Base-by-base conservation (phyloP, 345 rosid genomes). In the Eucalyptus guilfoylei region DNA sequence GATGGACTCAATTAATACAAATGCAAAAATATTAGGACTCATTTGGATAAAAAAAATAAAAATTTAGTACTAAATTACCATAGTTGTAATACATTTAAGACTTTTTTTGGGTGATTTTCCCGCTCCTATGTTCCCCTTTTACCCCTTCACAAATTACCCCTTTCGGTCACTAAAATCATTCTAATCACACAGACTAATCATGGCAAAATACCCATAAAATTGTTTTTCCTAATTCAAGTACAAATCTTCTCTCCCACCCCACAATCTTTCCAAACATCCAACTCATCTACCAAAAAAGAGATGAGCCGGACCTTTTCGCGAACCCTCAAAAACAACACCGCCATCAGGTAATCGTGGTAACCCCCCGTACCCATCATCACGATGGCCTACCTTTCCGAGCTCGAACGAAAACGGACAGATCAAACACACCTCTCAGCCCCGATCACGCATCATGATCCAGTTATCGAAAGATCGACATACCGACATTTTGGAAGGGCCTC, bases 1-100 rank as follows among this genome's bases (percentile, higher is more conserved):
- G 0, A 21, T 52, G 10, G 0, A 52, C 0, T 19, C 0, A 8
- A 1, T 19, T 52, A 0, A 52, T 8, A 52, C 0, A 1, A 21
- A 52, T 52, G 0, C 2, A 52, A 52, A 52, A 52, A 21, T 0
- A 0, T 52, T 19, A 52, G 11, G 26, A 19, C 11, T 21, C 58
- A 52, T 52, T 52, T 52, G 26, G 5, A 26, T 0, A 16, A 50
- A 52, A 49, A 50, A 50, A 52, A 52, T 19, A 49, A 15, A 19
- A 0, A 8, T 19, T 52, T 52, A 4, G 5, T 21, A 52, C 0
- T 52, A 1, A 24, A 55, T 55, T 55, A 55, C 13, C 30, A 55
- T 26, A 55, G 24, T 24, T 55, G 13, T 26, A 55, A 24, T 24
- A 55, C 3, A 24, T 55, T 2, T 55, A 55, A 9, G 30, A 55